Percentiles rank a stretch among this genome's conserved stretches.
These are phyloP conservation scores for Hypoxylon sp. DNA, from an alignment of 2,329 filamentous ascomycete genomes.

Conservation along the genomic window DNA sequence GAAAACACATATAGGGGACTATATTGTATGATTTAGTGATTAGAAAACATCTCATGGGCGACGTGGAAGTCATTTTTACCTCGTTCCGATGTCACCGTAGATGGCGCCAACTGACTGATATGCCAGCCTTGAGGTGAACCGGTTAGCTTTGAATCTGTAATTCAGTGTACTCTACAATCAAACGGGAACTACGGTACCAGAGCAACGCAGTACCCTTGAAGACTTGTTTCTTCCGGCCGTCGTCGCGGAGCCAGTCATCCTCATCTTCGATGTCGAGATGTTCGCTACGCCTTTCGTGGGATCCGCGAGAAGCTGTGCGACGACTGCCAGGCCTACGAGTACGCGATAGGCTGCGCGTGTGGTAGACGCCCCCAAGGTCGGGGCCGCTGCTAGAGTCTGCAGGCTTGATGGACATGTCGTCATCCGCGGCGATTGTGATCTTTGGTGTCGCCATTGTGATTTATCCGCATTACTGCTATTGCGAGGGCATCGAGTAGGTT, in stretches of 20 bases:
- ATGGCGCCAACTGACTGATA: slow-evolving; percentile 78
- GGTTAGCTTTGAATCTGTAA: slow-evolving; percentile 26
- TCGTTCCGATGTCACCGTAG: slow-evolving; percentile 77
- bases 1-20: slow-evolving; percentile 80
- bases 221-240: slow-evolving; percentile 57
- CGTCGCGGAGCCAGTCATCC: slow-evolving; percentile 54
- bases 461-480: slow-evolving; percentile 25
- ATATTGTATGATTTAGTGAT: slow-evolving; percentile 48
- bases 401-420: slow-evolving; percentile 48
- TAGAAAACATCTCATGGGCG: background rate
- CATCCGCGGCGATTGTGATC: slow-evolving; percentile 53
- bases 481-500: slow-evolving; percentile 9
- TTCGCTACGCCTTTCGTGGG: slow-evolving; percentile 47
- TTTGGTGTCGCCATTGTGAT: slow-evolving; percentile 47
- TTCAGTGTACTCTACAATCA: slow-evolving; percentile 8
- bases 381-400: slow-evolving; percentile 22
- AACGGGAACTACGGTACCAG: slow-evolving; percentile 51
- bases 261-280: slow-evolving; percentile 54
- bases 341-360: slow-evolving; percentile 53
- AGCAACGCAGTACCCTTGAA: slow-evolving; percentile 57
- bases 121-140: slow-evolving; percentile 62
- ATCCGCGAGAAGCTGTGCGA: slow-evolving; percentile 47
- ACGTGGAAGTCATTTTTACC: slow-evolving; percentile 39
- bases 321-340: slow-evolving; percentile 42
- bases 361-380: slow-evolving; percentile 55